Percentiles rank a stretch among this genome's conserved stretches.
Conservation (phyloP, 306 rosid species). For the Begonia peltatifolia region DNA sequence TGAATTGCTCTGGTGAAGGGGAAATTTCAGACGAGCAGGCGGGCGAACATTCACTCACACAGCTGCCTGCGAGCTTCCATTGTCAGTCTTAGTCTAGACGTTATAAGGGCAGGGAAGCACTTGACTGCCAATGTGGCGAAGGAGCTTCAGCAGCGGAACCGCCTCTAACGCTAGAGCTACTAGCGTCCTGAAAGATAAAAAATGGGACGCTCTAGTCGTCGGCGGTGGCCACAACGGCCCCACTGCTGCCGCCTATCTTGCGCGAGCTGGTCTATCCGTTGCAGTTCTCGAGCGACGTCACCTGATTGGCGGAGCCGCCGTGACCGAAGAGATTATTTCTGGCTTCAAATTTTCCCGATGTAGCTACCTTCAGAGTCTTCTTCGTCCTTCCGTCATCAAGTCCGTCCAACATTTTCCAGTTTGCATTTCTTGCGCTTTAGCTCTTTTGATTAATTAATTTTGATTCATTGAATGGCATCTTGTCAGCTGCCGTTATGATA, state of each 20-base stretch:
- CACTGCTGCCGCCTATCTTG: conserved; percentile 78
- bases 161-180: conserved; percentile 6
- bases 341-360: conserved; percentile 92
- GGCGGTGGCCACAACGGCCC: conserved; percentile 99
- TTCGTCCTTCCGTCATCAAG: conserved; percentile 72
- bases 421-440: not conserved
- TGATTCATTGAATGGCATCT: not conserved
- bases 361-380: conserved; percentile 89
- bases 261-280: conserved; percentile 75
- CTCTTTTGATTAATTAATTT: not conserved
- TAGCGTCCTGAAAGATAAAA: conserved; percentile 28
- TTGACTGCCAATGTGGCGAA: conserved; percentile 42
- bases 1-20: no score
- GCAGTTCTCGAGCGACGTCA: conserved; percentile 93
- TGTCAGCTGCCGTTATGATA: no score
- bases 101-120: not conserved
- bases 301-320: conserved; percentile 86
- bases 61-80: not conserved
- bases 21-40: no score
- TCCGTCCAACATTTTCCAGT: conserved; percentile 4
- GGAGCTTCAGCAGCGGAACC: conserved; percentile 33
- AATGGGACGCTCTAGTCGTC: conserved; percentile 81
- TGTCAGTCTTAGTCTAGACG: not conserved
- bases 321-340: conserved; percentile 65
- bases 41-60: not conserved